These are phyloP conservation scores for Tieghemostelium lacteum DNA, from an alignment of 78 protist species.

Conservation along the genomic window DNA sequence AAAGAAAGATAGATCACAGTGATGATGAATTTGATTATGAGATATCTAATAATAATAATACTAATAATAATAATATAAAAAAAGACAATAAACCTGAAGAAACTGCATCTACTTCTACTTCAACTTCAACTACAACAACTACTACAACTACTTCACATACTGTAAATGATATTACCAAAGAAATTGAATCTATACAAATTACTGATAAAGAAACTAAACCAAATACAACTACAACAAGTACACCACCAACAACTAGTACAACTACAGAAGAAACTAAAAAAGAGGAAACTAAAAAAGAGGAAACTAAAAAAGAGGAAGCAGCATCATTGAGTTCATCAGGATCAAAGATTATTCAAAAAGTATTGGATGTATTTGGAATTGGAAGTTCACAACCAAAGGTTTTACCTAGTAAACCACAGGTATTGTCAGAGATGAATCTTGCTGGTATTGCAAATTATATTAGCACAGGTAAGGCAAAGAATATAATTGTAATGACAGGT, in stretches of 20 bases:
- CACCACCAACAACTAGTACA: not conserved
- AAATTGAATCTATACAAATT: not conserved
- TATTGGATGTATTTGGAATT: not conserved
- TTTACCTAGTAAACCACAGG: too few relatives aligned
- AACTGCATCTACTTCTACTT: not conserved
- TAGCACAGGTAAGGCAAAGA: slow-evolving; percentile 18
- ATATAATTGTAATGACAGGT: slow-evolving; percentile 83
- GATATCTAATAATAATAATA: too few relatives aligned
- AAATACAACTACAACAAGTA: not conserved
- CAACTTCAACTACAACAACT: not conserved
- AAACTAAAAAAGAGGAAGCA: not conserved
- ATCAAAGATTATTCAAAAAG: not conserved
- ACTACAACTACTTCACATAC: not conserved
- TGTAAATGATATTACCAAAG: not conserved
- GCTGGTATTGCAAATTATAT: slow-evolving; percentile 69
- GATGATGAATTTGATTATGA: not conserved
- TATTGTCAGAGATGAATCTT: not conserved
- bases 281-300: not conserved
- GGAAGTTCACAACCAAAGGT: too few relatives aligned
- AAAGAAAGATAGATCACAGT: not conserved
- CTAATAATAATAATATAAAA: too few relatives aligned
- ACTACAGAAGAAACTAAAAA: not conserved
- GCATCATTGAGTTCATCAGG: slow-evolving; percentile 5
- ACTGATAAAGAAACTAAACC: not conserved
- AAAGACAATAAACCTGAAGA: too few relatives aligned